Evolutionary conservation across 2,329 filamentous ascomycete species (phyloP), one percentile per base, ranked within the genome.

Genomic region (Stagonosporopsis tanaceti): DNA sequence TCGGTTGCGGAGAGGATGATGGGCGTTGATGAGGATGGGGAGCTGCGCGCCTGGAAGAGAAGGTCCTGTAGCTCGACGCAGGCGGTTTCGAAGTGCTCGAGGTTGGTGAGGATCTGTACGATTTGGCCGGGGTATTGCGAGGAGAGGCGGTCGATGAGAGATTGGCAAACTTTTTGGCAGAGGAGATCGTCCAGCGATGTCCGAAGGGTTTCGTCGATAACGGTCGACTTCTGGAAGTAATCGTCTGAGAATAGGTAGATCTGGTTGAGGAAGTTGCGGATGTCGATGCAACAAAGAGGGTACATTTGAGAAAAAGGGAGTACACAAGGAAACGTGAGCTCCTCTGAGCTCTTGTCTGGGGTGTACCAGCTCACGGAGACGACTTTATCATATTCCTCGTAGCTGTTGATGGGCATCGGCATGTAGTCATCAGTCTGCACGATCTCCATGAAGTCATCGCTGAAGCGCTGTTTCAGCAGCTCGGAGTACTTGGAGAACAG

Each of bases 221-320:
- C 85, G 61, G 86, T 89, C 1, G 92, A 90, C 63, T 97, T 91
- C 62, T 95, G 90, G 72, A 98, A 98, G 73, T 98, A 93, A 70
- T 98, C 93, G 69, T 96, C 93, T 8, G 92, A 93, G 78, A 98
- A 99, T 76, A 96, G 93, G 76, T 98, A 98, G 70, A 99, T 98
- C 72, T 98, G 93, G 75, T 97, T 97, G 58, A 98, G 82, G 76
- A 99, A 98, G 76, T 97, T 97, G 38, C 94, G 87, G 68, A 99
- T 97, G 71, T 98, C 93, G 73, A 98, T 98, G 80, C 95, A 99
- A 78, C 95, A 97, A 30, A 98, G 84, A 1, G 95, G 94, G 73
- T 99, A 99, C 95, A 99, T 99, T 69, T 98, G 93, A 12, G 93
- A 97, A 76, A 99, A 99, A 0, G 95, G 96, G 1, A 99, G 82